Evolutionary conservation across 139 green algal species (phyloP).

Genomic region (Zygnema cylindricum): DNA sequence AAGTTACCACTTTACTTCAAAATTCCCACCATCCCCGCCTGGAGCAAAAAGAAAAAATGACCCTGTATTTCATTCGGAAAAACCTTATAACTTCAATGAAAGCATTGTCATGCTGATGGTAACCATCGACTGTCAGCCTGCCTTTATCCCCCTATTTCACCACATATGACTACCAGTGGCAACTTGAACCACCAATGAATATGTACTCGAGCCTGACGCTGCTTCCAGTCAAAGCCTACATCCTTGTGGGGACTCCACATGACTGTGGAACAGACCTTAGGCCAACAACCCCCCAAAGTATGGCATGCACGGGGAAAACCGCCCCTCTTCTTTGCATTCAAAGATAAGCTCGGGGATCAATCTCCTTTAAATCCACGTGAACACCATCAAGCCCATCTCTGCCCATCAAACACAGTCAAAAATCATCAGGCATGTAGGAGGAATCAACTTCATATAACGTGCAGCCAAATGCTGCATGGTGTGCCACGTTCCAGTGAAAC

Average conservation of each 20-base stretch:
- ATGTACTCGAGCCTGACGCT: not conserved
- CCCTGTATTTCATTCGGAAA: not conserved
- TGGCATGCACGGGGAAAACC: not conserved
- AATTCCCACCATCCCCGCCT: no score
- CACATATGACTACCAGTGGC: no score
- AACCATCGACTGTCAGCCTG: not conserved
- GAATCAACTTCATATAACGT: not conserved
- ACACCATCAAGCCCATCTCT: slow-evolving; percentile 7
- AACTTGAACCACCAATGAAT: not conserved
- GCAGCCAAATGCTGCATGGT: no score
- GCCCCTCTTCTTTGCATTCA: not conserved
- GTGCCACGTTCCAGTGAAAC: no score
- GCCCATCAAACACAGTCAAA: not conserved
- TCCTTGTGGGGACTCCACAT: not conserved
- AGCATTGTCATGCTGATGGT: not conserved
- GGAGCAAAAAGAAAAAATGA: no score
- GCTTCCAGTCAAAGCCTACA: not conserved
- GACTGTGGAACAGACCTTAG: no score
- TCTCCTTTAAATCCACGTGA: not conserved
- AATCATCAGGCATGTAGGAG: not conserved
- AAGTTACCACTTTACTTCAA: no score
- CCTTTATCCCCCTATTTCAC: no score
- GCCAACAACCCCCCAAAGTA: no score
- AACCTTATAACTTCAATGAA: not conserved
- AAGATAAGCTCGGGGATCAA: slow-evolving; percentile 17